Evolutionary conservation across 345 rosid genomes (phyloP), one percentile per base, ranked within the genome.

Genomic region (Draba incana): DNA sequence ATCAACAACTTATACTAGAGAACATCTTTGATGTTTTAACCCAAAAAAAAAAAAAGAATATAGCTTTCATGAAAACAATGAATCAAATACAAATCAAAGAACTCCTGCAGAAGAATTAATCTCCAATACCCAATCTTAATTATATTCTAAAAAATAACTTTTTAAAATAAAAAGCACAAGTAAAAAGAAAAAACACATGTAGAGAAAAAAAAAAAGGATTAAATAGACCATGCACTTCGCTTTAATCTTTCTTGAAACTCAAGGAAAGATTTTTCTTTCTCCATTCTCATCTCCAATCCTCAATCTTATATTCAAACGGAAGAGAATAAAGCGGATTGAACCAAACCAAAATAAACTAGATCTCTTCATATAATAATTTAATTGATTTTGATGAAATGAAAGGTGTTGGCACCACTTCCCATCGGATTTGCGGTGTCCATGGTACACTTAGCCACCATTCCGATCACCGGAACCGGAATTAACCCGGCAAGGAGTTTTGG

Each of bases 401-500:
- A 87, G 98, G 94, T 92, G 0, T 86, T 92, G 88, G 98, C 98
- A 16, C 98, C 98, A 38, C 98, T 89, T 12, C 96, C 98, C 0
- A 92, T 92, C 43, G 98, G 98, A 72, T 92, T 92, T 58, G 98
- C 98, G 15, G 98, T 92, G 77, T 92, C 89, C 80, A 89, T 89
- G 96, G 98, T 92, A 67, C 98, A 92, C 48, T 76, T 92, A 54
- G 96, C 96, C 30, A 92, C 98, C 3, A 92, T 92, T 53, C 98
- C 98, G 5, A 74, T 92, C 66, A 89, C 96, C 24, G 98, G 98
- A 35, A 92, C 98, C 13, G 96, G 98, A 44, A 92, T 92, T 74
- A 92, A 92, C 81, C 98, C 98, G 11, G 98, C 98, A 6, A 89
- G 98, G 80, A 92, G 98, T 62, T 88, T 92, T 5, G 98, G 98